Evolutionary conservation across 495 filamentous ascomycete species (phyloP).

Genomic region (Chlorociboria aeruginascens): DNA sequence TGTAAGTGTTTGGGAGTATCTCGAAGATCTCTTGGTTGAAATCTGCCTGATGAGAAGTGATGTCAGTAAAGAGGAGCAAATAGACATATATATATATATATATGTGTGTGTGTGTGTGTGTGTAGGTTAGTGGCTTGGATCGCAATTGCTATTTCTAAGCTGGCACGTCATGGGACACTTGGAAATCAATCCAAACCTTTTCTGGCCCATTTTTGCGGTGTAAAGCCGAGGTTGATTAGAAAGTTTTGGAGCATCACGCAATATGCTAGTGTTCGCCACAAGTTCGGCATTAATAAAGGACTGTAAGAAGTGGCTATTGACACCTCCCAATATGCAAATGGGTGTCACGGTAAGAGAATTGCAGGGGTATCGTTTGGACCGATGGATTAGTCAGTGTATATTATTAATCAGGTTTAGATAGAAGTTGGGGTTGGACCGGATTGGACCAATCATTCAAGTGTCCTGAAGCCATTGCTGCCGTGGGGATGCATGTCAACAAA

Average conservation of each 20-base stretch:
- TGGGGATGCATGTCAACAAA: too few relatives aligned
- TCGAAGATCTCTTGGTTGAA: neutral
- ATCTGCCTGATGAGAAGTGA: neutral
- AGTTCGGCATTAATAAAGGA: too few relatives aligned
- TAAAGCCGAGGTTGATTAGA: neutral
- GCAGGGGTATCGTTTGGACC: too few relatives aligned
- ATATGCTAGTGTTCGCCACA: too few relatives aligned
- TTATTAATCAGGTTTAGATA: too few relatives aligned
- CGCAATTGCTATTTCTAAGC: constrained; percentile 5
- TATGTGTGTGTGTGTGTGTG: neutral
- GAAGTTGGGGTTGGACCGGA: too few relatives aligned
- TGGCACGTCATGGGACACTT: constrained; percentile 6
- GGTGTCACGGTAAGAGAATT: too few relatives aligned
- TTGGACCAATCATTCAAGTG: too few relatives aligned
- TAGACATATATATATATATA: neutral
- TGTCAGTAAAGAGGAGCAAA: neutral
- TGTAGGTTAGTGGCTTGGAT: neutral
- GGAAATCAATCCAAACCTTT: neutral
- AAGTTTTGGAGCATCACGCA: neutral
- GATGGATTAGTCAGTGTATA: too few relatives aligned
- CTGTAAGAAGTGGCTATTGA: too few relatives aligned
- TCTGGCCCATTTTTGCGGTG: neutral
- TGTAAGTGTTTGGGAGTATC: neutral
- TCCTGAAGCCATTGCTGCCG: too few relatives aligned
- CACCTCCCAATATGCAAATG: too few relatives aligned